These are phyloP conservation scores for Daedaleopsis sinensis DNA, from an alignment of 768 basidiomycete species.

Conservation along the genomic window DNA sequence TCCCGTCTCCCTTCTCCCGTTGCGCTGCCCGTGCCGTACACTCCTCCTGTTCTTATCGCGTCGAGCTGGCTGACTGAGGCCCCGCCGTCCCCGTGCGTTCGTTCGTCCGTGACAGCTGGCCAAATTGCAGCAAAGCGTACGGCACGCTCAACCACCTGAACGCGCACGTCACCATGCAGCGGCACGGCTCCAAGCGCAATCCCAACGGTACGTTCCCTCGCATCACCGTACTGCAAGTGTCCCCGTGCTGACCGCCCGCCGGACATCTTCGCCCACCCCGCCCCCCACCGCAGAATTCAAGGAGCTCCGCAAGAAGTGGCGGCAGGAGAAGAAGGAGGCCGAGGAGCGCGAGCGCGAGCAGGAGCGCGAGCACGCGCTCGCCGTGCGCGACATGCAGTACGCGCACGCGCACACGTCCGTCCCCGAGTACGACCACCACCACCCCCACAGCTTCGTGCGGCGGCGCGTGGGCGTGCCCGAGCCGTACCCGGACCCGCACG, in stretches of 20 bases:
- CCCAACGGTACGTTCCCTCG: constrained; percentile 72
- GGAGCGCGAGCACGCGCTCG: constrained; percentile 21
- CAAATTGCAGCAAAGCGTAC: constrained; percentile 73
- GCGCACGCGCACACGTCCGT: constrained; percentile 9
- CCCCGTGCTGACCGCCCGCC: constrained; percentile 17
- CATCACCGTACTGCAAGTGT: constrained; percentile 2
- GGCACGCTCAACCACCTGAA: constrained; percentile 97
- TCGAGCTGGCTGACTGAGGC: constrained; percentile 2
- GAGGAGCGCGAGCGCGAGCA: constrained; percentile 30
- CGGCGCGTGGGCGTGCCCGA: constrained; percentile 16
- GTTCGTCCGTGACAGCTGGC: constrained; percentile 30
- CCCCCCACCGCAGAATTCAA: constrained; percentile 78
- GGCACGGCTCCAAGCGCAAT: constrained; percentile 88
- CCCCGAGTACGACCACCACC: constrained; percentile 14
- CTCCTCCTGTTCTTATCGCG: too few species aligned
- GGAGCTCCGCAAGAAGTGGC: constrained; percentile 95
- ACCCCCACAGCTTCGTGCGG: constrained; percentile 18
- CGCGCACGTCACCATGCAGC: constrained; percentile 98
- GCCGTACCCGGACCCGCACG: constrained; percentile 22
- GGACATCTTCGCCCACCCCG: neutral
- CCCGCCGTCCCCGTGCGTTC: neutral
- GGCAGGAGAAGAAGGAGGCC: constrained; percentile 86
- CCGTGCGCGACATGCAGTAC: constrained; percentile 18
- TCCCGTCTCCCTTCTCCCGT: neutral
- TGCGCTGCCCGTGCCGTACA: too few species aligned